Evolutionary conservation across 495 filamentous ascomycete species (phyloP), one percentile per base, ranked within the genome.

Genomic region (Tuber aestivum): DNA sequence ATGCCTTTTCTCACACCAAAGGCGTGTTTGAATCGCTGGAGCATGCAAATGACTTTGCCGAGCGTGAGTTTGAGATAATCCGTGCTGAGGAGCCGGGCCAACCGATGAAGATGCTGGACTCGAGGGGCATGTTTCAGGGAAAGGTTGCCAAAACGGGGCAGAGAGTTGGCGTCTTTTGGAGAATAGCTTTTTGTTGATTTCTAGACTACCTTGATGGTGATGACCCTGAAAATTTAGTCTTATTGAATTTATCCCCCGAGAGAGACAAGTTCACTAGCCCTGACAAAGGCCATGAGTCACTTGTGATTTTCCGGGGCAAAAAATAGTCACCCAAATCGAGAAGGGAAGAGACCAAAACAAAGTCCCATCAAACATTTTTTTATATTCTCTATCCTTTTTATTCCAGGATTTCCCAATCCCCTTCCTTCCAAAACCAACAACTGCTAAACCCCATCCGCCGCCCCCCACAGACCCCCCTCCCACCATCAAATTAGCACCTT

Each of bases 401-500:
- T 32, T 32, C 14, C 56, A 32, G 56, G 16, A 65, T 65, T 32
- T 65, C 56, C 27, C n/a, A 27, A 27, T 14, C n/a, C 56, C 56
- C 12, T 10, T 12, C 27, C 16, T 10, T 12, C 56, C 16, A 27
- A 65, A 35, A 27, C 56, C 56, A 35, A 65, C 4, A 65, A 65
- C 56, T 14, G 3, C 56, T 0, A 35, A 12, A 65, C 27, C 4
- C 27, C 27, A 32, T 20, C 56, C 5, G 35, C 32, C 14, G 8
- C 50, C n/a, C 50, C 12, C 21, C 45, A 0, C 48, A 6, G n/a
- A 20, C 72, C 72, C 21, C 72, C 35, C 72, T 41, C 45, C 48
- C 61, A 37, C 41, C 37, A 35, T 9, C n/a, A 73, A 73, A 73
- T 76, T 76, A 76, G 75, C 44, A 76, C 37, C 37, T 27, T 44